These are phyloP conservation scores for Dothistroma septosporum DNA, from an alignment of 2,329 filamentous ascomycete species.

Conservation along the genomic window DNA sequence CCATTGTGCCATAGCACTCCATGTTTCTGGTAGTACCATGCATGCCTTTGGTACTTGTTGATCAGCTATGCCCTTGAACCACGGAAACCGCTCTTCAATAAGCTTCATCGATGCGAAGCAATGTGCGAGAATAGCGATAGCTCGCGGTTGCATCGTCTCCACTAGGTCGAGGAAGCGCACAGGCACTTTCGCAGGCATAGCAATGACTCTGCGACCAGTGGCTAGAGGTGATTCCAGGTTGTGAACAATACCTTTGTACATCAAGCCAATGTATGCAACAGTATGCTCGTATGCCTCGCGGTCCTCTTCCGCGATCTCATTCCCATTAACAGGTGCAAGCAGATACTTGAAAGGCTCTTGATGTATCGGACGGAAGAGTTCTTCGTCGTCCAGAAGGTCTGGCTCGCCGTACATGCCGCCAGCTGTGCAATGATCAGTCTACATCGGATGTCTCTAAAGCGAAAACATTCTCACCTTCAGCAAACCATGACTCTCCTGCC, in stretches of 20 bases:
- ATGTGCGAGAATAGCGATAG: slow-evolving; percentile 23
- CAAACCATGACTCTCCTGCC: slow-evolving; percentile 14
- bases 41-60: slow-evolving; percentile 22
- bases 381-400: slow-evolving; percentile 13
- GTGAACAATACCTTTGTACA: slow-evolving; percentile 23
- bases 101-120: slow-evolving; percentile 26
- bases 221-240: slow-evolving; percentile 17
- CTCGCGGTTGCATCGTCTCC: slow-evolving; percentile 20
- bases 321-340: slow-evolving; percentile 14
- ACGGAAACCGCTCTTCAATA: slow-evolving; percentile 18
- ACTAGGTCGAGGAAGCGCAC: slow-evolving; percentile 20
- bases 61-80: slow-evolving; percentile 26
- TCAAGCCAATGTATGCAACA: slow-evolving; percentile 24
- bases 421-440: slow-evolving; percentile 2
- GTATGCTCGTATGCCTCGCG: slow-evolving; percentile 19
- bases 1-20: slow-evolving; percentile 22
- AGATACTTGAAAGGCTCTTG: slow-evolving; percentile 18
- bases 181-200: slow-evolving; percentile 19
- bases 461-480: slow-evolving; percentile 7
- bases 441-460: background rate
- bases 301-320: slow-evolving; percentile 19
- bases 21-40: slow-evolving; percentile 15
- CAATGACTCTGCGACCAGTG: slow-evolving; percentile 22
- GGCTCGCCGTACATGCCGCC: slow-evolving; percentile 21
- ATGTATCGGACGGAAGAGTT: slow-evolving; percentile 14